Base-by-base conservation (phyloP, 2,329 filamentous ascomycete genomes). In the Aspergillus pseudonomiae region DNA sequence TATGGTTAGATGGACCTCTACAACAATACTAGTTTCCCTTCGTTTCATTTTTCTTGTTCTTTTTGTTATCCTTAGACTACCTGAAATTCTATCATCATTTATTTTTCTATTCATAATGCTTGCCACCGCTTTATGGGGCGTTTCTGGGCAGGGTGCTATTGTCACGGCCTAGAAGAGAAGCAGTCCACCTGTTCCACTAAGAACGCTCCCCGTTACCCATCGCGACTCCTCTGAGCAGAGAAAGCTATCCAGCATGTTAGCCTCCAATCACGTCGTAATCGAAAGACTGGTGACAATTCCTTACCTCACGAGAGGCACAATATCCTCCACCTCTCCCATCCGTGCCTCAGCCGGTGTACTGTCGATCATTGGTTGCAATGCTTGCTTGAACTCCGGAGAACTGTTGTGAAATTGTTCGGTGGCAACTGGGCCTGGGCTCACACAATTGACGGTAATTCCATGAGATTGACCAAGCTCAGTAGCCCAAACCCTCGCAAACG, bases 391-490 rank as follows among this genome's bases (percentile, higher is more conserved):
- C 12, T 50, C 46, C 12, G 46, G 46, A 5, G 21, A 14, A 19
- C 46, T 50, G 6, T 28, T 50, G 12, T 50, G 46, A 28, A 50
- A 50, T 28, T 50, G 46, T 6, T 50, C 46, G 1, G 62, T 63
- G 4, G 53, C 58, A 5, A 61, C 39, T 4, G 59, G 62, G 9
- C 62, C 62, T 24, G 62, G 62, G n/a, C 36, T 53, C 2, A 64
- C 46, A 26, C 46, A 54, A 10, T 64, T 64, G 2, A 64, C 36
- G 1, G 62, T 64, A 0, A 61, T 46, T 6, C 57, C 57, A n/a
- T 54, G 45, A 16, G 24, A 30, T 28, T 57, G 62, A 4, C 62
- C 62, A 5, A 63, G 43, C 41, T 63, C 50, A 11, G 43, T 63
- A 4, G 62, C 62, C 62, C 53, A 59, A 5, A 54, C 46, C 4